Evolutionary conservation across 805 yeast species (phyloP), one percentile per base, ranked within the genome.

Genomic region (Spencermartinsiella europaea): DNA sequence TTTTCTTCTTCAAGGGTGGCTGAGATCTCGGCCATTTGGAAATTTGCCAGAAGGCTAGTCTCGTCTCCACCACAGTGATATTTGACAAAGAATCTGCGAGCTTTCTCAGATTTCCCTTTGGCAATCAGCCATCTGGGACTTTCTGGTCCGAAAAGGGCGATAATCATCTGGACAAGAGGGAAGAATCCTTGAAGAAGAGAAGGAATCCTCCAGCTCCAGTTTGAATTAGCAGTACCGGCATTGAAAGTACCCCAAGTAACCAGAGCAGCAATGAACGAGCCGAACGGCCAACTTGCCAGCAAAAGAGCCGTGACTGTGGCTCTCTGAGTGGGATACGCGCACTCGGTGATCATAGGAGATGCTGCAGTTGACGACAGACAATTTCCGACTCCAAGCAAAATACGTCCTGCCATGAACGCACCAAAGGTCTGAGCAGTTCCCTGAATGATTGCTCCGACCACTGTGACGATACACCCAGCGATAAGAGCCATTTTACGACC

Each of bases 61-160:
- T 34, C 47, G 21, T 51, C 50, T 19, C 52, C 52, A 15, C 38
- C 45, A 25, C 49, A 51, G 38, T 52, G 55, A 25, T 38, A 44
- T 40, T 45, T 47, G 42, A 45, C 45, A 7, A 52, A 45, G 21
- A 52, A 73, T 46, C 73, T 77, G 44, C 57, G 52, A 14, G 61
- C 64, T 46, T 60, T 61, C 65, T 66, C 56, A 71, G 71, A 50
- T 64, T 72, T 50, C 62, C 84, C 83, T 54, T 82, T 80, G 57
- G 79, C 79, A 4, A 89, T 87, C 59, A 76, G 80, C 66, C 74
- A 89, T 48, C 96, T 73, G 0, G 96, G 96, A 34, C 90, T 79
- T 64, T 90, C 96, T 0, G 97, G 96, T 14, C 89, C 67, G 35
- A 79, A 75, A 37, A 77, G 58, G 34, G 70, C 61, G 21, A 72